Conservation (phyloP, 495 filamentous ascomycete genomes). For the Neurospora sp. region DNA sequence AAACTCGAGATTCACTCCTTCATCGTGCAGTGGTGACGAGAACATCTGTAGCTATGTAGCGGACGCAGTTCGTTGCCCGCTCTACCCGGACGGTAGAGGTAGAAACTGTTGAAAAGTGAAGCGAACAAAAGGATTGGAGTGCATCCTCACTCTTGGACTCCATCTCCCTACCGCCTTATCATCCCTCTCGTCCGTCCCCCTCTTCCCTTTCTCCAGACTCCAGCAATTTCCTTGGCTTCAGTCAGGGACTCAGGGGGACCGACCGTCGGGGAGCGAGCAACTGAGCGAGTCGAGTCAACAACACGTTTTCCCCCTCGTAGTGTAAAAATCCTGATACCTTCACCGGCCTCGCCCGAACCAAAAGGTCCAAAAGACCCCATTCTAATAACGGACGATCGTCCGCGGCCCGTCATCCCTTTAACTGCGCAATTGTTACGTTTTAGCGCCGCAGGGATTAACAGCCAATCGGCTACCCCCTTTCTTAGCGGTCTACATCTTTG, state of each 20-base stretch:
- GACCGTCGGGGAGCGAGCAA: not conserved
- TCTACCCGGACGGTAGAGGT: not conserved
- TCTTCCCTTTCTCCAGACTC: not conserved
- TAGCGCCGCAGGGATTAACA: no score
- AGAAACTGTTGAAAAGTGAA: not conserved
- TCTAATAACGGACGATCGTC: not conserved
- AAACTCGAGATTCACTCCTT: not conserved
- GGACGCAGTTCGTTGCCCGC: no score
- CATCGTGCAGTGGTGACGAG: no score
- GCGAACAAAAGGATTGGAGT: not conserved
- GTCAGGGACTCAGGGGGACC: not conserved
- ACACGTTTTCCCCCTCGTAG: not conserved
- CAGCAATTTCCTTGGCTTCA: not conserved
- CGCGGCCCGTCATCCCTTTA: not conserved
- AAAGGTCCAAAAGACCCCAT: not conserved
- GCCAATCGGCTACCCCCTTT: no score
- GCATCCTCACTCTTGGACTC: not conserved
- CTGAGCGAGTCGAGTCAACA: not conserved
- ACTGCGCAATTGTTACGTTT: no score
- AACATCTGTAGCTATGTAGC: no score
- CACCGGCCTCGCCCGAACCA: not conserved
- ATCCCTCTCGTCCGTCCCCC: not conserved
- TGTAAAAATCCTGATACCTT: not conserved
- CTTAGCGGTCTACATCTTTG: no score
- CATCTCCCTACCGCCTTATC: not conserved